Conservation (phyloP, 2,329 filamentous ascomycete species). For the Beauveria varroae region DNA sequence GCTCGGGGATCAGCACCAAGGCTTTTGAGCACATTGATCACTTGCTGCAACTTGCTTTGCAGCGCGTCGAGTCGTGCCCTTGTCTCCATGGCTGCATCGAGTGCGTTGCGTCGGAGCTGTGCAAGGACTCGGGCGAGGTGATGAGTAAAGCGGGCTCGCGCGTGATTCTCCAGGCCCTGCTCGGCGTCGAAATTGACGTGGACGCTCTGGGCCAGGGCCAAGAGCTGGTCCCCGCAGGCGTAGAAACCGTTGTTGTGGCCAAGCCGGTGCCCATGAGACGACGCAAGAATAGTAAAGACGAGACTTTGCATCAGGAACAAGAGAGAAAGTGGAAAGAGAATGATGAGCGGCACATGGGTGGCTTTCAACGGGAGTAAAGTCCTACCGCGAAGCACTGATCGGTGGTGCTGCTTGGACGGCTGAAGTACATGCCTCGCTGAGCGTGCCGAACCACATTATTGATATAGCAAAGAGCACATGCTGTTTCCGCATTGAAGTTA, state of each 20-base stretch:
- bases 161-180: slow-evolving; percentile 69
- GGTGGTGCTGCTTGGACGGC: not conserved
- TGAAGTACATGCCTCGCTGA: not conserved
- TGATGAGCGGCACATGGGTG: slow-evolving; percentile 17
- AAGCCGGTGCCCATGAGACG: slow-evolving; percentile 48
- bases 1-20: slow-evolving; percentile 82
- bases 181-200: slow-evolving; percentile 72
- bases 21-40: slow-evolving; percentile 88
- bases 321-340: slow-evolving; percentile 18
- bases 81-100: slow-evolving; percentile 81
- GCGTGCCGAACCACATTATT: not conserved
- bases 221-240: slow-evolving; percentile 61
- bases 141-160: slow-evolving; percentile 87
- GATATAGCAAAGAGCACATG: slow-evolving; percentile 1
- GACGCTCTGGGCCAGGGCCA: slow-evolving; percentile 81
- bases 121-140: slow-evolving; percentile 80
- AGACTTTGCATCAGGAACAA: slow-evolving; percentile 12
- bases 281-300: slow-evolving; percentile 6
- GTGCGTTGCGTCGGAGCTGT: slow-evolving; percentile 79
- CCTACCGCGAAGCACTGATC: not conserved
- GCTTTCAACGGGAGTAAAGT: slow-evolving; percentile 19
- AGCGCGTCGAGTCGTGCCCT: slow-evolving; percentile 65
- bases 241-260: slow-evolving; percentile 77
- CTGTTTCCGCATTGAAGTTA: too few relatives aligned
- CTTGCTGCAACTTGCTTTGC: slow-evolving; percentile 67